phyloP scores from a whole-genome alignment of 306 rosid species.

The Astragalus membranaceus region DNA sequence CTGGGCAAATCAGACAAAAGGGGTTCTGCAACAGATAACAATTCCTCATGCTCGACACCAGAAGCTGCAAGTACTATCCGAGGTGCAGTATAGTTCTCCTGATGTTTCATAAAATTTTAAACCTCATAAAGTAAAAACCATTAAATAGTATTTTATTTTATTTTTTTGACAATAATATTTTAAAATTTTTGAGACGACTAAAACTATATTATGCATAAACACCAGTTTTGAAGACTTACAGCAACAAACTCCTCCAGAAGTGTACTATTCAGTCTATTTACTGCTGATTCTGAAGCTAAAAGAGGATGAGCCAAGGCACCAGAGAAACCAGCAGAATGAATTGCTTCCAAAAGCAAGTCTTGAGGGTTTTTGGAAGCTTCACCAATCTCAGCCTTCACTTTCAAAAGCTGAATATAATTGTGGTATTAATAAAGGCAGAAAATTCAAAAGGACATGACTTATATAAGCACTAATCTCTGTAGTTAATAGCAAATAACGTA shows the following conservation, averaged over 20 bases:
- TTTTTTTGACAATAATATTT: slow-evolving; percentile 5
- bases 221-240: slow-evolving; percentile 49
- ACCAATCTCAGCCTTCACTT: slow-evolving; percentile 69
- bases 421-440: slow-evolving; percentile 10
- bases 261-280: slow-evolving; percentile 49
- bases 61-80: slow-evolving; percentile 83
- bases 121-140: not conserved
- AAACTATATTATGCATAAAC: not conserved
- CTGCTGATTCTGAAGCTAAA: slow-evolving; percentile 63
- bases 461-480: too few relatives aligned
- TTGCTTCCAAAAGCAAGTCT: slow-evolving; percentile 75
- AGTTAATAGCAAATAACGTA: too few relatives aligned
- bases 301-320: slow-evolving; percentile 92
- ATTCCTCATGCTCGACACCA: slow-evolving; percentile 89
- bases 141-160: slow-evolving; percentile 6
- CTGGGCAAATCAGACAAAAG: slow-evolving; percentile 73
- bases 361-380: slow-evolving; percentile 80
- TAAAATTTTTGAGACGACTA: not conserved
- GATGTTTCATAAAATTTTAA: slow-evolving; percentile 25
- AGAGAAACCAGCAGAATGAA: slow-evolving; percentile 79
- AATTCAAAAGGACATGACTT: not conserved
- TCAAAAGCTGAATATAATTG: slow-evolving; percentile 47
- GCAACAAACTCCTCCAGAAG: slow-evolving; percentile 77
- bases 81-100: slow-evolving; percentile 86
- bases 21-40: slow-evolving; percentile 79